Conservation (phyloP, 352 stramenopile species). For the Aphanomyces invadans region DNA sequence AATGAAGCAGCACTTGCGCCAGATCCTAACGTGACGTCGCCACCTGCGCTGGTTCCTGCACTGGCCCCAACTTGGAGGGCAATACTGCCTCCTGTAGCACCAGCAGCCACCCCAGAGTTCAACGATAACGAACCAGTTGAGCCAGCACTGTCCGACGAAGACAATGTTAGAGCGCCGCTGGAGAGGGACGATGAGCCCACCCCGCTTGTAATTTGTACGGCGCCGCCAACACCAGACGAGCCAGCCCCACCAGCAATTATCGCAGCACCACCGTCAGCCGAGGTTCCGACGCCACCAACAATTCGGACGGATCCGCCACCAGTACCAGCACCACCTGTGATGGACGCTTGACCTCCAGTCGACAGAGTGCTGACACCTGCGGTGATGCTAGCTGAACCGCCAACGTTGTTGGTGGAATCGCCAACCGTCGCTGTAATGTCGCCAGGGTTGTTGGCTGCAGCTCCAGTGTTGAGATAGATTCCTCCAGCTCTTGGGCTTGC, state of each 20-base stretch:
- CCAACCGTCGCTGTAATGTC: slow-evolving; percentile 24
- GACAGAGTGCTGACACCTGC: slow-evolving; percentile 4
- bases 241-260: slow-evolving; percentile 31
- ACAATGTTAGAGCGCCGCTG: neutral
- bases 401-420: slow-evolving; percentile 45
- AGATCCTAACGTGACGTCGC: neutral
- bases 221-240: slow-evolving; percentile 27
- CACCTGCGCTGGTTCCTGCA: neutral
- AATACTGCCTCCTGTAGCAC: neutral
- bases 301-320: slow-evolving; percentile 28
- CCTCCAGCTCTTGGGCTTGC: neutral
- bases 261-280: slow-evolving; percentile 27
- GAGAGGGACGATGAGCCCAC: neutral
- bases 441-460: neutral
- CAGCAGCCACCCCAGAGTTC: neutral
- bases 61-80: neutral
- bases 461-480: neutral
- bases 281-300: slow-evolving; percentile 4
- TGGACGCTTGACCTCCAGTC: slow-evolving; percentile 26
- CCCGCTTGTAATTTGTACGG: neutral
- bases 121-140: slow-evolving; percentile 1
- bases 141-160: neutral
- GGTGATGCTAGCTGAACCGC: slow-evolving; percentile 31
- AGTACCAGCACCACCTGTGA: slow-evolving; percentile 29
- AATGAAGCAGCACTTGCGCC: neutral